Percentiles rank a stretch among this genome's conserved stretches.
phyloP scores from a whole-genome alignment of 1,284 basidiomycete species.

The Trichosporon sp. region DNA sequence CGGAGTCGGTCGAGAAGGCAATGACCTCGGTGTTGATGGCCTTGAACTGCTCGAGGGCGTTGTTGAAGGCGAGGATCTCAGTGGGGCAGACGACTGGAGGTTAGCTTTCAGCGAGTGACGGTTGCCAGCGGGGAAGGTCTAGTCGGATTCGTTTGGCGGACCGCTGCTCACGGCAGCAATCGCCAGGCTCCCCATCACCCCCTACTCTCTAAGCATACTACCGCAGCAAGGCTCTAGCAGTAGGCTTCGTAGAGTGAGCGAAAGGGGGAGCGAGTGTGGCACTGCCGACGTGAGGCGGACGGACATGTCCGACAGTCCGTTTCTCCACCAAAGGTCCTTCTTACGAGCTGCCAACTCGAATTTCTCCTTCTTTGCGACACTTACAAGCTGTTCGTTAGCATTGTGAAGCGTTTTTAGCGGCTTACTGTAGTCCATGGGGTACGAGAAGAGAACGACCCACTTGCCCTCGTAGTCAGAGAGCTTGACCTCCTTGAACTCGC shows the following conservation, averaged over 20 bases:
- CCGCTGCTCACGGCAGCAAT: no score
- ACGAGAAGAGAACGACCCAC: constrained; percentile 82
- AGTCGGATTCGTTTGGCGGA: no score
- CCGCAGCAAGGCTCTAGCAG: no score
- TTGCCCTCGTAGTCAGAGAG: constrained; percentile 73
- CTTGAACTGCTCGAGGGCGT: constrained; percentile 72
- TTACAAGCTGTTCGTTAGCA: neutral
- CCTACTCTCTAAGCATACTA: neutral
- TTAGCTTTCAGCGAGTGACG: neutral
- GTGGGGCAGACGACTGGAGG: constrained; percentile 76
- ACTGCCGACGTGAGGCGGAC: neutral
- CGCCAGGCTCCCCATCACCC: no score
- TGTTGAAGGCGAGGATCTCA: constrained; percentile 90
- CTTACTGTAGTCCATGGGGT: constrained; percentile 64
- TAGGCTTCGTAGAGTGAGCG: neutral
- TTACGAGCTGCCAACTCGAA: no score
- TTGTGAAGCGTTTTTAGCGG: neutral
- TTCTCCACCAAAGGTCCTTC: neutral
- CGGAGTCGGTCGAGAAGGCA: constrained; percentile 79
- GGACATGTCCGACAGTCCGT: neutral
- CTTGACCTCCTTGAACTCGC: constrained; percentile 73
- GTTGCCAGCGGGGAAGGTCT: neutral
- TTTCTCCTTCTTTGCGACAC: neutral
- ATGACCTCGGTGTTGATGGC: constrained; percentile 73
- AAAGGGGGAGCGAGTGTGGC: neutral